Percentiles rank a stretch among this genome's conserved stretches.
These are phyloP conservation scores for Alternaria sp. DNA, from an alignment of 2,329 filamentous ascomycete species.

Conservation along the genomic window DNA sequence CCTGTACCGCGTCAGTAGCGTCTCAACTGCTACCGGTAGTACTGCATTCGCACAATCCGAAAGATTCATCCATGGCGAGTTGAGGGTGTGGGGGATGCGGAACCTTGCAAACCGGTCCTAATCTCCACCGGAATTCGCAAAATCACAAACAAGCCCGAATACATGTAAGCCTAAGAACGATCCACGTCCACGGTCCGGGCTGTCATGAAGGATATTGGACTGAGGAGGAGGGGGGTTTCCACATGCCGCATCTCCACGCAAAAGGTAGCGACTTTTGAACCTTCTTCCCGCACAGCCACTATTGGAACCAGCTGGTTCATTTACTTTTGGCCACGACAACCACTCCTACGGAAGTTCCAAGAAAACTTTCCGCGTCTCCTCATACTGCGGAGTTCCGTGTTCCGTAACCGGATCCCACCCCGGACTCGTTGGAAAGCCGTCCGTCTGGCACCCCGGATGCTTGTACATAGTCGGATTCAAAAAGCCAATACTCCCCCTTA, in stretches of 20 bases:
- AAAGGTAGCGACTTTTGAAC: background rate
- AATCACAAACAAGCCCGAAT: conserved; percentile 11
- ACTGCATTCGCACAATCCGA: conserved; percentile 15
- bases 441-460: conserved; percentile 47
- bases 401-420: conserved; percentile 46
- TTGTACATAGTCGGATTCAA: conserved; percentile 67
- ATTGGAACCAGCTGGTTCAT: conserved; percentile 6
- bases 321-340: background rate
- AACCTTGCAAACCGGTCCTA: conserved; percentile 6
- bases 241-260: conserved; percentile 8
- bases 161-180: conserved; percentile 7
- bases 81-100: background rate
- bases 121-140: conserved; percentile 8
- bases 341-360: conserved; percentile 4
- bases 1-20: conserved; percentile 12
- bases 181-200: conserved; percentile 11
- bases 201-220: background rate
- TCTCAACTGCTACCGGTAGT: conserved; percentile 13
- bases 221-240: background rate
- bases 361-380: conserved; percentile 30
- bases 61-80: background rate
- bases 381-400: conserved; percentile 26
- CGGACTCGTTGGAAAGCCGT: conserved; percentile 36
- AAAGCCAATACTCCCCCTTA: conserved; percentile 61
- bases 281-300: conserved; percentile 8